phyloP scores from a whole-genome alignment of 257 asterid species.

The Solanum appendiculatum region DNA sequence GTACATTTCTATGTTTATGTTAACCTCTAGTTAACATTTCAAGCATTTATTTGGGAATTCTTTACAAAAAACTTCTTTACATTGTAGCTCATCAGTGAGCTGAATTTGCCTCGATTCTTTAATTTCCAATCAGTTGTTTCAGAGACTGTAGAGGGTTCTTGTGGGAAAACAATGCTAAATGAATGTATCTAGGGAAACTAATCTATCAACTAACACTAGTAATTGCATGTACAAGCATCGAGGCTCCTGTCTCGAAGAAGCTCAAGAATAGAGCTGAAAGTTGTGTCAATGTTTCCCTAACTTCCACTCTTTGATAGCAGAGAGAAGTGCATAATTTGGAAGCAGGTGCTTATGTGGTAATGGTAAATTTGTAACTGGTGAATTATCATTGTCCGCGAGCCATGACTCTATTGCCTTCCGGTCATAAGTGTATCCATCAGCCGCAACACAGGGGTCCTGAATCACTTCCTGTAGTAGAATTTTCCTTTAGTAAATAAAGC shows the following conservation, averaged over 20 bases:
- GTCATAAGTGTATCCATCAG: slow-evolving; percentile 84
- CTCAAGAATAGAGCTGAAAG: not conserved
- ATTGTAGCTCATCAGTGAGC: not conserved
- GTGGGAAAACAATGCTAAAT: not conserved
- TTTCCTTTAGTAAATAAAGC: not conserved
- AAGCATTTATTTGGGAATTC: not conserved
- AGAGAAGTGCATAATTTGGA: slow-evolving; percentile 66
- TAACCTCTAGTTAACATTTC: not conserved
- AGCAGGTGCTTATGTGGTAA: slow-evolving; percentile 51
- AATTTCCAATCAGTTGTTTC: not conserved
- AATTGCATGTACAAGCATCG: not conserved
- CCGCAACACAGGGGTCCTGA: slow-evolving; percentile 86
- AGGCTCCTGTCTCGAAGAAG: not conserved
- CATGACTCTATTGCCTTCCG: slow-evolving; percentile 61
- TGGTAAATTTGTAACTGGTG: slow-evolving; percentile 53
- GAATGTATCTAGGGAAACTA: not conserved
- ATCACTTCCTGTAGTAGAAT: slow-evolving; percentile 51
- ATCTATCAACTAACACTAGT: not conserved
- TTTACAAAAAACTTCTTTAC: not conserved
- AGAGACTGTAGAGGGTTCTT: not conserved
- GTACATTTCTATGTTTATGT: not conserved
- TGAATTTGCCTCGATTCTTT: not conserved
- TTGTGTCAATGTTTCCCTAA: slow-evolving; percentile 18
- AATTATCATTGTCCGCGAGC: slow-evolving; percentile 42
- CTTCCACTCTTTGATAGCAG: slow-evolving; percentile 75